These are phyloP conservation scores for Lecanicillium sp. DNA, from an alignment of 2,329 filamentous ascomycete species.

Conservation along the genomic window DNA sequence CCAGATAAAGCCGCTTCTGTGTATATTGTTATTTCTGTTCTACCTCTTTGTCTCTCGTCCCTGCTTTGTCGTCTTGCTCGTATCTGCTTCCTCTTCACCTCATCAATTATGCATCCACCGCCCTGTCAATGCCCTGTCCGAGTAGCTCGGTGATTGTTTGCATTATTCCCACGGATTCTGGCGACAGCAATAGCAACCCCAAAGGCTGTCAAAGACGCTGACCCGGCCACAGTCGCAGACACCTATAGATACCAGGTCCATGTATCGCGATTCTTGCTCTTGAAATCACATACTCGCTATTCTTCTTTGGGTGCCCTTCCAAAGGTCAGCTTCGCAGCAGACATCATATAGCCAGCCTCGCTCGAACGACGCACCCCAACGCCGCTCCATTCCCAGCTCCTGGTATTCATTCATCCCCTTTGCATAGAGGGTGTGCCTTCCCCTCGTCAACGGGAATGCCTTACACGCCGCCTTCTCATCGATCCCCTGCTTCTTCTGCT, in stretches of 20 bases:
- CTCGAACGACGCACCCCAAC: not conserved
- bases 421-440: conserved; percentile 4
- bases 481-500: conserved; percentile 52
- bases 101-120: no score
- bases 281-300: no score
- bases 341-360: conserved; percentile 6
- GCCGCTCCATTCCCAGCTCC: not conserved
- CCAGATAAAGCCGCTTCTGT: not conserved
- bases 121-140: no score
- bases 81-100: not conserved
- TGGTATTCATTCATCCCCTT: not conserved
- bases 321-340: not conserved
- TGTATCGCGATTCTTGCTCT: no score
- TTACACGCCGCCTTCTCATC: conserved; percentile 73
- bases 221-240: no score
- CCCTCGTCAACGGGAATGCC: conserved; percentile 55
- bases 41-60: not conserved
- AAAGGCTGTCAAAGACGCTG: no score
- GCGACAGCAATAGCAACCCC: no score
- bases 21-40: not conserved
- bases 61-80: not conserved
- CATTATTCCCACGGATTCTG: no score
- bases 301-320: no score
- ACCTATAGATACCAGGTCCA: no score
- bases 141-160: no score